Percentiles rank a stretch among this genome's conserved stretches.
Evolutionary conservation across 2,329 filamentous ascomycete species (phyloP).

Genomic region (Cercospora sp.): DNA sequence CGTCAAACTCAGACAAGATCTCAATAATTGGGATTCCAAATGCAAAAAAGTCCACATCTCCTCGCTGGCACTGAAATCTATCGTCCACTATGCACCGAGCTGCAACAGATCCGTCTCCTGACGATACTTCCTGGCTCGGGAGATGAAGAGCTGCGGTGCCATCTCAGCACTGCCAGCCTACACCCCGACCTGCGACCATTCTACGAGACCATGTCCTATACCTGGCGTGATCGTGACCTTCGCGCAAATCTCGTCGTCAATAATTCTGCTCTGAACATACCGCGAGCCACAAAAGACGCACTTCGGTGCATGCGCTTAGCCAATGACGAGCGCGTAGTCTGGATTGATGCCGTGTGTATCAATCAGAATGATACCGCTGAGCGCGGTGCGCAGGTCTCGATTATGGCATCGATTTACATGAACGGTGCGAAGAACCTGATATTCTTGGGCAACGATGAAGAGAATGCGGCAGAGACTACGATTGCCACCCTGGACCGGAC

Average conservation of each 20-base stretch:
- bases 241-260: neutral
- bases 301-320: neutral
- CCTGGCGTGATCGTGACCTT: neutral
- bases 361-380: neutral
- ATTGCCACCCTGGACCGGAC: neutral
- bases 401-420: neutral
- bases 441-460: neutral
- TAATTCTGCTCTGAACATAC: neutral
- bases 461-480: neutral
- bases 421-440: neutral
- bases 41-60: neutral
- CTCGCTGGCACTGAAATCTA: slow-evolving; percentile 5
- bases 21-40: neutral
- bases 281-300: neutral
- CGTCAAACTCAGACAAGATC: neutral
- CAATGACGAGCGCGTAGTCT: neutral
- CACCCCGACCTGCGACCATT: neutral
- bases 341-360: slow-evolving; percentile 1
- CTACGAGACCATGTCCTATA: neutral
- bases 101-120: slow-evolving; percentile 3
- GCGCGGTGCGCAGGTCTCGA: neutral
- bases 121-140: neutral
- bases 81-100: slow-evolving; percentile 1
- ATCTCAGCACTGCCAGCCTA: neutral
- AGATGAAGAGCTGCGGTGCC: neutral